A percentile compares a stretch with the other conserved stretches of the same genome.
These are phyloP conservation scores for Phytophthora syringae DNA, from an alignment of 352 stramenopile species.

Conservation along the genomic window DNA sequence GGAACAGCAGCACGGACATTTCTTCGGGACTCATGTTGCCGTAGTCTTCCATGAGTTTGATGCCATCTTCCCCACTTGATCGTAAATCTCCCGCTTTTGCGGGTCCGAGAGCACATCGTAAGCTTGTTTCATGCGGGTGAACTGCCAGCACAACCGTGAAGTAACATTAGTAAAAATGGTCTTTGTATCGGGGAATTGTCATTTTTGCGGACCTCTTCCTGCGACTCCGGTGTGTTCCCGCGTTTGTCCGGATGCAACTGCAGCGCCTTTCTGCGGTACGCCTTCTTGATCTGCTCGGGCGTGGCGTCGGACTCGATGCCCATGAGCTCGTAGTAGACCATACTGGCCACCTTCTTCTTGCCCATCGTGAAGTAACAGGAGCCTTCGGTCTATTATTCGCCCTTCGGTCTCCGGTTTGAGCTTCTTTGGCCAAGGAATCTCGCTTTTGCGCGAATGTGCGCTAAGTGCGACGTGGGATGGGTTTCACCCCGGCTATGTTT, in stretches of 20 bases:
- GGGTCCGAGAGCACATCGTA: constrained; percentile 94
- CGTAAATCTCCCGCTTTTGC: constrained; percentile 84
- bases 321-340: constrained; percentile 86
- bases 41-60: constrained; percentile 90
- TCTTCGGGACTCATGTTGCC: constrained; percentile 83
- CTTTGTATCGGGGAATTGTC: no score
- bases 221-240: constrained; percentile 79
- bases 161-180: no score
- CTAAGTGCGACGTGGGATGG: constrained; percentile 37
- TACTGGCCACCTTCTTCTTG: constrained; percentile 77
- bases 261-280: constrained; percentile 91
- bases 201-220: constrained; percentile 58
- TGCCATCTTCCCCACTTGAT: constrained; percentile 89
- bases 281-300: constrained; percentile 91
- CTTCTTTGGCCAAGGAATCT: constrained; percentile 23
- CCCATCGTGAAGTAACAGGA: constrained; percentile 23
- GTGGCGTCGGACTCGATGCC: constrained; percentile 76
- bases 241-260: constrained; percentile 93
- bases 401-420: constrained; percentile 8
- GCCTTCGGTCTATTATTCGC: no score
- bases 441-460: constrained; percentile 13
- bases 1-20: constrained; percentile 71
- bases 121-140: constrained; percentile 92
- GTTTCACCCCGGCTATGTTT: constrained; percentile 17
- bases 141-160: constrained; percentile 41